Evolutionary conservation across 139 green algal species (phyloP).

Genomic region (Chlamydomonas eustigma): DNA sequence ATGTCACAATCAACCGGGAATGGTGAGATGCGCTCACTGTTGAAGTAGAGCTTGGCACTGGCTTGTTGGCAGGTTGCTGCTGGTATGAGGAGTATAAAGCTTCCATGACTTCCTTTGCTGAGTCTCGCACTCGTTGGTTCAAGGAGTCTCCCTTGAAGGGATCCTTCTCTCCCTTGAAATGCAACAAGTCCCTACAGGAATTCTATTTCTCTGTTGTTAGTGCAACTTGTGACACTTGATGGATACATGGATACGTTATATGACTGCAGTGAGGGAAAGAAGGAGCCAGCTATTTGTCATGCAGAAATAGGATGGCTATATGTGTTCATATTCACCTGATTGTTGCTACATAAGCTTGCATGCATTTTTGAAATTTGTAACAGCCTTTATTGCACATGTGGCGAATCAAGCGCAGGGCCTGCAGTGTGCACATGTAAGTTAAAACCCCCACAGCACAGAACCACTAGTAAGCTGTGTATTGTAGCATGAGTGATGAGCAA

Average conservation of each 20-base stretch:
- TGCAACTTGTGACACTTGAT: too few relatives aligned
- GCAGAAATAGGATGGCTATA: not conserved
- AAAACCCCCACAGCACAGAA: too few relatives aligned
- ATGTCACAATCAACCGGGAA: not conserved
- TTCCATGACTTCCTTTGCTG: slow-evolving; percentile 54
- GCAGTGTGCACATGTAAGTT: not conserved
- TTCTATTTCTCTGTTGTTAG: not conserved
- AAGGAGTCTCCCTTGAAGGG: slow-evolving; percentile 58
- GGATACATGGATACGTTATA: too few relatives aligned
- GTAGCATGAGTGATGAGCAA: not conserved
- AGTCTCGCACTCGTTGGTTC: slow-evolving; percentile 57
- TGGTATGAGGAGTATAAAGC: slow-evolving; percentile 39
- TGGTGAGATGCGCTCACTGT: not conserved
- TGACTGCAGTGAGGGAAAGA: too few relatives aligned
- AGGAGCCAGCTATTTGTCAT: not conserved
- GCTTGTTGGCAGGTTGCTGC: not conserved
- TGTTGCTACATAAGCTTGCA: slow-evolving; percentile 39
- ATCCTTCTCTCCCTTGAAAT: slow-evolving; percentile 54
- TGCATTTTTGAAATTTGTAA: slow-evolving; percentile 52
- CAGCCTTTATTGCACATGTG: slow-evolving; percentile 60
- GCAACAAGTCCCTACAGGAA: not conserved
- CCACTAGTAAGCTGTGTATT: not conserved
- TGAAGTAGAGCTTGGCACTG: not conserved
- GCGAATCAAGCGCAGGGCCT: slow-evolving; percentile 71
- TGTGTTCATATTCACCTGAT: slow-evolving; percentile 3